Base-by-base conservation (phyloP, 2,329 filamentous ascomycete species). In the Boeremia lycopersici region DNA sequence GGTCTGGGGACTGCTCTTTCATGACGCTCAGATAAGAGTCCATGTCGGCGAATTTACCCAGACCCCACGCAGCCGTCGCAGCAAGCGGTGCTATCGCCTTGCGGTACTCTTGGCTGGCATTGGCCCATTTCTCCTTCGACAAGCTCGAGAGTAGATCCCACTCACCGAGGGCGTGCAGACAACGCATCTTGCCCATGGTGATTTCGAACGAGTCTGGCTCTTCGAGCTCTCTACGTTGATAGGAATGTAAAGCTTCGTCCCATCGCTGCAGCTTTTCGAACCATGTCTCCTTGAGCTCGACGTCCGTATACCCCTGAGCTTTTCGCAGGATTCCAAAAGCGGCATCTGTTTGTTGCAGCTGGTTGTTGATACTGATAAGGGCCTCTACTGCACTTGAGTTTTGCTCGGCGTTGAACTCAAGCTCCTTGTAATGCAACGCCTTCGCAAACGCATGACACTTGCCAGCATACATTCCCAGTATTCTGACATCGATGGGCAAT, bases 111-210 rank as follows among this genome's bases (percentile, higher is more conserved):
- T 89, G 84, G 4, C 88, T 87, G 7, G 93, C 95, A 71, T 93
- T 92, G 63, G 90, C 86, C 95, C 95, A 99, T 46, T 93, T 96
- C 71, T 93, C 92, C 70, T 96, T 89, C 0, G 93, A 93, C 49
- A 99, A 82, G 43, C 86, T 87, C 0, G 93, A 96, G 13, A 99
- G 82, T 4, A 91, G 87, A 64, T 98, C 96, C 95, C 95, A 99
- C 75, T 99, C 95, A 58, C 95, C 95, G 31, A 99, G 82, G 8
- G 95, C 96, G 73, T 99, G 95, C 60, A 98, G 79, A 82, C 95
- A 99, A 42, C 95, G 88, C 95, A 99, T 99, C 78, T 99, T 99
- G 63, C 95, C 95, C 93, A 99, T 98, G 30, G 96, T 92, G 48
- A 99, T 91, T 56, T 98, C 95, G 57, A 99, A 91, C 0, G 91